Base-by-base conservation (phyloP, 306 rosid genomes). In the Carpinus viminea region DNA sequence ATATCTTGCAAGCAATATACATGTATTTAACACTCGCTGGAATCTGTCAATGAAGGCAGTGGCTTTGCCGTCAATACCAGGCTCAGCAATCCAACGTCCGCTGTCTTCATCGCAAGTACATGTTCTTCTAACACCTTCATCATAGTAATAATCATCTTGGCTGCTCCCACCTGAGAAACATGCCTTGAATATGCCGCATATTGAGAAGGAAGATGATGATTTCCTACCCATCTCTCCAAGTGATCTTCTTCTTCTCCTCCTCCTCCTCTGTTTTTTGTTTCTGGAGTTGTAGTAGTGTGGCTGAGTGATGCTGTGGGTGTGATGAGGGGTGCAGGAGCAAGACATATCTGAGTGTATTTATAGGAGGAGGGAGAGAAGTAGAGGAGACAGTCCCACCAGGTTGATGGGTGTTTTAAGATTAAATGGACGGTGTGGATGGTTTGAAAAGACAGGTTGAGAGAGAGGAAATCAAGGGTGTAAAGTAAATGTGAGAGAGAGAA, bases 11-110 rank as follows among this genome's bases (percentile, higher is more conserved):
- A 7, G 13, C n/a, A 24, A 16, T 15, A 13, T 34, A 13, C 41
- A 5, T 13, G 2, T 4, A 53, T 48, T 12, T 3, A 59, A 59
- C 12, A 31, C n/a, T 31, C 1, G 38, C 6, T 62, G 43, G 17
- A 12, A 13, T 28, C 4, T 88, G 59, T 89, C 91, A 74, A 94
- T 94, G 87, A 92, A 92, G 76, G 86, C 97, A 24, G 96, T 78
- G 4, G 98, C 98, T 78, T 85, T 92, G 6, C 73, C 80, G 78
- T 94, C 98, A 65, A 94, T 94, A 38, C 97, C 98, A 48, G 98
- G 98, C 81, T 94, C 98, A 18, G 93, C 96, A 53, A 89, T 87
- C 96, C 97, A 94, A 1, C 86, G 84, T 0, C 90, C 88, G 85
- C 90, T 83, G 60, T 91, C 98, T 75, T 90, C 93, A 75, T 94